These are phyloP conservation scores for Dovyalis caffra DNA, from an alignment of 345 rosid genomes.

Conservation along the genomic window DNA sequence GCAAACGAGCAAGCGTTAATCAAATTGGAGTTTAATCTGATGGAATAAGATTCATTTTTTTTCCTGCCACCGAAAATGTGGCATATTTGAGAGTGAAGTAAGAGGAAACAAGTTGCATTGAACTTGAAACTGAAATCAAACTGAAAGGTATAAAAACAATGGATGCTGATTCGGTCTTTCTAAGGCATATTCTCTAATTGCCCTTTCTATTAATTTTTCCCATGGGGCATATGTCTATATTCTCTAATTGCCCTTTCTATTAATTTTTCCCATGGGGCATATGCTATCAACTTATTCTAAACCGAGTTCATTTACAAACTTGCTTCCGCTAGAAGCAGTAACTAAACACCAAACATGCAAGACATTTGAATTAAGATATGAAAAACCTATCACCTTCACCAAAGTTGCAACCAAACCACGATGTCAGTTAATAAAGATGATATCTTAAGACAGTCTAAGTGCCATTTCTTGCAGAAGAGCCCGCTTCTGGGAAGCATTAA, in stretches of 20 bases:
- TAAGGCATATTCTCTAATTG: conserved; percentile 5
- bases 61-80: too few relatives aligned
- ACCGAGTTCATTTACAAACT: conserved; percentile 16
- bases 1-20: conserved; percentile 3
- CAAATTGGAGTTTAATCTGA: neutral
- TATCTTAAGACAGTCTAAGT: conserved; percentile 57
- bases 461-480: conserved; percentile 99
- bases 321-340: conserved; percentile 1
- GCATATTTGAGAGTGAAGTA: too few relatives aligned
- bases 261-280: conserved; percentile 6
- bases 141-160: neutral
- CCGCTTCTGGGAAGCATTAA: conserved; percentile 85
- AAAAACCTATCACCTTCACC: neutral
- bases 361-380: neutral
- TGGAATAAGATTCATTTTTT: neutral
- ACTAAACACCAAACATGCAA: neutral
- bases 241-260: conserved; percentile 4
- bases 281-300: neutral
- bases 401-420: conserved; percentile 3
- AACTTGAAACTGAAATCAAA: neutral
- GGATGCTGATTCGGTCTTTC: neutral
- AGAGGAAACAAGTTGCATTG: neutral
- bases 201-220: neutral
- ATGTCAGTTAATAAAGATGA: neutral
- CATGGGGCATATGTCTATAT: conserved; percentile 13